Percentiles rank a stretch among this genome's conserved stretches.
phyloP scores from a whole-genome alignment of 2,329 filamentous ascomycete genomes.

The Xylariaceae sp. region DNA sequence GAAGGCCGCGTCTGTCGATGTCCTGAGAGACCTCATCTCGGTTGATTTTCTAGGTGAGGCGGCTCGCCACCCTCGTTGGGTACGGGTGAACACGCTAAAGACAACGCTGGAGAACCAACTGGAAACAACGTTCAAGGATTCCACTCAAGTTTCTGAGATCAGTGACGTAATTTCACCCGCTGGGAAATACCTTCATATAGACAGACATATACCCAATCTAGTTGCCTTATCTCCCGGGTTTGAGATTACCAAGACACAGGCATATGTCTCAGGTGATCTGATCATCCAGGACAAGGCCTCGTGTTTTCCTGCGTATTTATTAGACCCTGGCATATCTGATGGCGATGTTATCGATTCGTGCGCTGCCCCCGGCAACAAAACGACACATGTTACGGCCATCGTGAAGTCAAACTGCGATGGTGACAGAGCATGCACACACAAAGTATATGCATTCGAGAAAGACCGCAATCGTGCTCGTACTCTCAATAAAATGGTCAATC shows the following conservation, averaged over 20 bases:
- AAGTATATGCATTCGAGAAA: conserved; percentile 77
- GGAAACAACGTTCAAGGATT: conserved; percentile 67
- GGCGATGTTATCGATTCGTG: conserved; percentile 89
- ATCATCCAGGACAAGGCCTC: conserved; percentile 97
- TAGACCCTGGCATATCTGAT: conserved; percentile 63
- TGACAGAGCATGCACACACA: conserved; percentile 31
- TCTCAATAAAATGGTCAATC: conserved; percentile 77
- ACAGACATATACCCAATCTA: conserved; percentile 77
- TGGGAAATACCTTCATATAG: conserved; percentile 61
- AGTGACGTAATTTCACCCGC: conserved; percentile 47
- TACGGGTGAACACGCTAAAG: conserved; percentile 78
- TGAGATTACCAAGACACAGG: conserved; percentile 68
- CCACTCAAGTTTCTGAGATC: conserved; percentile 53
- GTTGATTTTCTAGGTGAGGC: conserved; percentile 47
- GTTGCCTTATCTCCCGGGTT: conserved; percentile 69
- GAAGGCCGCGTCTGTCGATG: conserved; percentile 64
- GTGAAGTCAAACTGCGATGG: conserved; percentile 44
- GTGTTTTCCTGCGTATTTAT: conserved; percentile 88
- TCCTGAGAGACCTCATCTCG: conserved; percentile 58
- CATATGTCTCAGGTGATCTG: conserved; percentile 72
- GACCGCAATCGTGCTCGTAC: conserved; percentile 68
- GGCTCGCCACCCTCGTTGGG: conserved; percentile 75
- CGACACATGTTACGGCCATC: conserved; percentile 84
- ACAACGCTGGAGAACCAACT: conserved; percentile 69
- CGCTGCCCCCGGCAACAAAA: conserved; percentile 95